phyloP scores from a whole-genome alignment of 192 early-diverging fungal genomes.

The Glomus cerebriforme region DNA sequence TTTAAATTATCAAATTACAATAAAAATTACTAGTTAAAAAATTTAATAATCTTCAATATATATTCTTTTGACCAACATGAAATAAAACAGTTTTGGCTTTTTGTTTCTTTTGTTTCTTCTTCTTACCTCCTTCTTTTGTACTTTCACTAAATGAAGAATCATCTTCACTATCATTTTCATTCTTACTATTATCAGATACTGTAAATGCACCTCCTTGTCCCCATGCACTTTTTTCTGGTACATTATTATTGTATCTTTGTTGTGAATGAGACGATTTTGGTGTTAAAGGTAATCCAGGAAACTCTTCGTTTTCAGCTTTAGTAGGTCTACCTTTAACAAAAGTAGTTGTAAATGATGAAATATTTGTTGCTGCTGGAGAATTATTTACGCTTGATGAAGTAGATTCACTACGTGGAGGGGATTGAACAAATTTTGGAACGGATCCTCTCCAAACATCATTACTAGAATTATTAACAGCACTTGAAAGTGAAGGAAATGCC shows the following conservation, averaged over 20 bases:
- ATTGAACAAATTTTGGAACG: neutral
- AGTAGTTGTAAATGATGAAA: neutral
- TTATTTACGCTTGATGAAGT: neutral
- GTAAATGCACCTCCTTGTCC: neutral
- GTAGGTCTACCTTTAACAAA: slow-evolving; percentile 1
- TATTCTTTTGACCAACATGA: neutral
- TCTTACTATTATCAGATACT: neutral
- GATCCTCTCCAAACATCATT: neutral
- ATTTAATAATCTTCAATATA: too few relatives aligned
- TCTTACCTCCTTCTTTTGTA: neutral
- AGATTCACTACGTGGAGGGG: neutral
- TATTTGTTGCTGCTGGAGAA: too few relatives aligned
- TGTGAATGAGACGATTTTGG: neutral
- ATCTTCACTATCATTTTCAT: neutral
- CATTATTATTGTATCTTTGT: neutral
- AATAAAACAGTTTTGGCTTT: neutral
- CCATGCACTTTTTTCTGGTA: neutral
- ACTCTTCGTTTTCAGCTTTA: neutral
- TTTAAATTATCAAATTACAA: too few relatives aligned
- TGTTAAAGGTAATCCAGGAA: neutral
- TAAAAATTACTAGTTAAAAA: too few relatives aligned
- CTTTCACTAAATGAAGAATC: neutral
- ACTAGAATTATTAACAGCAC: neutral
- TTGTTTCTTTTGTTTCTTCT: slow-evolving; percentile 2
- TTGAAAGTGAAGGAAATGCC: neutral